A percentile compares a stretch with the other conserved stretches of the same genome.
Evolutionary conservation across 2,329 filamentous ascomycete species (phyloP).

Genomic region (Sclerotinia minor): DNA sequence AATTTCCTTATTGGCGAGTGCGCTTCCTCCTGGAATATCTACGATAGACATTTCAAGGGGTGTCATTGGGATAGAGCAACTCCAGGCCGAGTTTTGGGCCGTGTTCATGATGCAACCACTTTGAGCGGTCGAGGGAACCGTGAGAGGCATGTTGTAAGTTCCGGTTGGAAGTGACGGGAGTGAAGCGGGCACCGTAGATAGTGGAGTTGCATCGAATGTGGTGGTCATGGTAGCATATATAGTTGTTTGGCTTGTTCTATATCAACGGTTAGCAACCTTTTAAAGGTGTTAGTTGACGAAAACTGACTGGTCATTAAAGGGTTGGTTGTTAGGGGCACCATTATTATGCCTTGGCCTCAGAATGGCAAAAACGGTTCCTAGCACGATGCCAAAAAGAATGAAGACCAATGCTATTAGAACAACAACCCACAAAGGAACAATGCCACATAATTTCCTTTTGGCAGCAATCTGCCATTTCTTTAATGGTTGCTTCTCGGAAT

Average conservation of each 20-base stretch:
- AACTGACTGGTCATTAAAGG: conserved; percentile 32
- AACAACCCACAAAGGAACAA: conserved; percentile 63
- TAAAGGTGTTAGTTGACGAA: not conserved
- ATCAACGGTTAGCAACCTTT: not conserved
- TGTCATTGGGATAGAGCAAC: conserved; percentile 52
- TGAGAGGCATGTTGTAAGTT: conserved; percentile 54
- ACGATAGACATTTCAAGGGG: conserved; percentile 33
- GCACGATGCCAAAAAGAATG: conserved; percentile 58
- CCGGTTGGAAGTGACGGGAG: conserved; percentile 57
- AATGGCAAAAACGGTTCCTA: conserved; percentile 46
- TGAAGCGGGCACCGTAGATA: conserved; percentile 52
- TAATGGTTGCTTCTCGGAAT: conserved; percentile 50
- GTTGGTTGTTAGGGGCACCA: conserved; percentile 10
- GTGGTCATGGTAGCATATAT: conserved; percentile 41
- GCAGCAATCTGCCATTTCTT: conserved; percentile 56
- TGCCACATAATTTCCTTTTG: conserved; percentile 56
- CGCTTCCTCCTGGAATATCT: conserved; percentile 26
- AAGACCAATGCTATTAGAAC: conserved; percentile 54
- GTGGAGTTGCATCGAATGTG: conserved; percentile 52
- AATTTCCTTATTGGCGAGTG: conserved; percentile 39
- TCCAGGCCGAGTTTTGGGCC: conserved; percentile 60
- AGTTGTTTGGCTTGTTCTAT: conserved; percentile 13
- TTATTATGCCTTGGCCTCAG: conserved; percentile 33
- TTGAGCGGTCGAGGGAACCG: conserved; percentile 52
- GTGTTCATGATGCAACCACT: conserved; percentile 59